Evolutionary conservation across 2,329 filamentous ascomycete genomes (phyloP).

Genomic region (Hymenoscyphus fraxineus): DNA sequence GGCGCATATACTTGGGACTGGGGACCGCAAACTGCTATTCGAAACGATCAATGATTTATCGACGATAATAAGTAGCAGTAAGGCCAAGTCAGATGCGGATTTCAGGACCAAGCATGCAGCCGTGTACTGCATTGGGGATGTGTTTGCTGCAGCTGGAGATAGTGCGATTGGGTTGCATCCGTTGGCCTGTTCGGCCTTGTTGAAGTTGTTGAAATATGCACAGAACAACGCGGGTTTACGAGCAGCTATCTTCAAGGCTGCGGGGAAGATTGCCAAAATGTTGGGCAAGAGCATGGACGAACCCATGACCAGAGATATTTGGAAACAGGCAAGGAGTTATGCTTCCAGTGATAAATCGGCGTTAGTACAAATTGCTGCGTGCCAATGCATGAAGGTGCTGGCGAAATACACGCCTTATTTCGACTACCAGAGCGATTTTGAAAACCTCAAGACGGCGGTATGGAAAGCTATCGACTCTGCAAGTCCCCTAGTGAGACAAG

Average conservation of each 20-base stretch:
- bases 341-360: conserved; percentile 77
- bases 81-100: conserved; percentile 72
- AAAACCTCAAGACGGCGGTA: conserved; percentile 74
- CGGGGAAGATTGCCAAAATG: conserved; percentile 73
- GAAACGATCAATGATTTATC: conserved; percentile 91
- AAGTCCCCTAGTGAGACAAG: conserved; percentile 72
- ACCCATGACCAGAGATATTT: conserved; percentile 77
- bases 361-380: conserved; percentile 74
- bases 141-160: conserved; percentile 90
- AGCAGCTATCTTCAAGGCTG: conserved; percentile 69
- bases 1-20: conserved; percentile 74
- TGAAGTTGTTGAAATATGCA: conserved; percentile 77
- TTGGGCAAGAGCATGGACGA: conserved; percentile 79
- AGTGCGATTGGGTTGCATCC: conserved; percentile 83
- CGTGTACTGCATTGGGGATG: conserved; percentile 78
- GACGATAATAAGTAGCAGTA: conserved; percentile 66
- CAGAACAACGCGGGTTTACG: conserved; percentile 78
- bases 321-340: conserved; percentile 82
- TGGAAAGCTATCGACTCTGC: conserved; percentile 85
- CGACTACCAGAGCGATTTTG: conserved; percentile 84
- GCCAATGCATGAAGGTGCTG: conserved; percentile 72
- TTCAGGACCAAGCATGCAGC: conserved; percentile 80
- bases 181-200: conserved; percentile 64
- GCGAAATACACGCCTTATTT: conserved; percentile 74
- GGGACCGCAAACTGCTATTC: conserved; percentile 87